Percentiles rank a stretch among this genome's conserved stretches.
These are phyloP conservation scores for Schizochytrium sp. DNA, from an alignment of 108 stramenopile genomes.

Conservation along the genomic window DNA sequence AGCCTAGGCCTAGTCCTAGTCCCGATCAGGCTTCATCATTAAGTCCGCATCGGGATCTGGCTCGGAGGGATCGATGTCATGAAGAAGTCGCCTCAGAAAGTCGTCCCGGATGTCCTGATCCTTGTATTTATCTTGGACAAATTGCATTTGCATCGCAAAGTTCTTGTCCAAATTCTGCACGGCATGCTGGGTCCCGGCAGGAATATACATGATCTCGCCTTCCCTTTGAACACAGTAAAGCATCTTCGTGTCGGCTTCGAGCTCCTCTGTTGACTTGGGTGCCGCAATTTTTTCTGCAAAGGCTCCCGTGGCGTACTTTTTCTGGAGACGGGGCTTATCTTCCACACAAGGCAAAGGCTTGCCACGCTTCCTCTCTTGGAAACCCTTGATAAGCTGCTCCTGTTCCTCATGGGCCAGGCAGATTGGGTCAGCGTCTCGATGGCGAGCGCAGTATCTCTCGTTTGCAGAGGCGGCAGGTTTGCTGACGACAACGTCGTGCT, in stretches of 20 bases:
- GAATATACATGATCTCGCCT: neutral
- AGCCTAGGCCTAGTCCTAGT: too few relatives aligned
- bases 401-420: neutral
- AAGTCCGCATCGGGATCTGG: neutral
- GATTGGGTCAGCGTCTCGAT: neutral
- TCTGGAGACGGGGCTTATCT: neutral
- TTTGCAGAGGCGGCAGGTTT: neutral
- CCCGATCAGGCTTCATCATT: neutral
- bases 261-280: neutral
- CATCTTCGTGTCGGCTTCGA: neutral
- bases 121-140: neutral
- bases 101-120: neutral
- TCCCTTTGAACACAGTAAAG: neutral
- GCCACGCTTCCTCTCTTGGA: neutral
- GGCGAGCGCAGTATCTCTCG: neutral
- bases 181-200: neutral
- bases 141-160: slow-evolving; percentile 16
- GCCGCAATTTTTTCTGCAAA: neutral
- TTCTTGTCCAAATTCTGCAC: neutral
- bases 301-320: neutral
- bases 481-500: neutral
- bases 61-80: neutral
- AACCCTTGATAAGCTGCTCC: neutral
- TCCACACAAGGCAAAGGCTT: neutral
- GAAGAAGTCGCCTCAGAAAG: neutral